A percentile compares a stretch with the other conserved stretches of the same genome.
phyloP scores from a whole-genome alignment of 2,329 filamentous ascomycete species.

The Albifimbria verrucaria region DNA sequence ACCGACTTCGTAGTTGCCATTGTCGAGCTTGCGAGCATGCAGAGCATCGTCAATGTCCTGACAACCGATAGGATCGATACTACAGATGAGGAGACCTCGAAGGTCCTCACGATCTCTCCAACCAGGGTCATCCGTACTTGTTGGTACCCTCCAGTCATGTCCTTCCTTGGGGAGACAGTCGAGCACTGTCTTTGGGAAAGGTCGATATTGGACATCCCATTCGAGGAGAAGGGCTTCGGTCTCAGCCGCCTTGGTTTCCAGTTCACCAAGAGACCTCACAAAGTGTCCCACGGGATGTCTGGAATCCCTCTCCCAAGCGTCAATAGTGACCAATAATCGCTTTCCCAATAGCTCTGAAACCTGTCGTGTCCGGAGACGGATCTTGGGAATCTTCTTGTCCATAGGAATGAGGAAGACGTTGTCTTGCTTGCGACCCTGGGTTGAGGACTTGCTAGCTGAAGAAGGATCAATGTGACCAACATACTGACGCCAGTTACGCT shows the following conservation, averaged over 20 bases:
- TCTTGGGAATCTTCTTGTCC: constrained; percentile 97
- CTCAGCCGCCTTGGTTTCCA: constrained; percentile 96
- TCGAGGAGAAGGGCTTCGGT: constrained; percentile 92
- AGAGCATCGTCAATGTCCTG: constrained; percentile 98
- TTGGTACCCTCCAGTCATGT: constrained; percentile 89
- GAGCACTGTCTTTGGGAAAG: constrained; percentile 91
- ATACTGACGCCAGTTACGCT: constrained; percentile 97
- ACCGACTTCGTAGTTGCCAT: constrained; percentile 93
- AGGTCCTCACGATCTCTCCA: constrained; percentile 86
- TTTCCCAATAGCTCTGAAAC: constrained; percentile 86
- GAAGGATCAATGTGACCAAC: constrained; percentile 92
- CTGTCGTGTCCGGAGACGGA: constrained; percentile 86
- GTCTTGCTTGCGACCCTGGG: constrained; percentile 80
- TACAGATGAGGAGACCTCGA: constrained; percentile 84
- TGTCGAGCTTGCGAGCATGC: constrained; percentile 78
- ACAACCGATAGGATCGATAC: constrained; percentile 93
- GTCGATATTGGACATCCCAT: constrained; percentile 95
- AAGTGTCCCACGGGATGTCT: constrained; percentile 92
- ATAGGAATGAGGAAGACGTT: constrained; percentile 94
- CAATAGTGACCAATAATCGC: constrained; percentile 87
- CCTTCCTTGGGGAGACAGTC: constrained; percentile 91
- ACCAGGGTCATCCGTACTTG: constrained; percentile 73
- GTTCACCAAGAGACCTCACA: constrained; percentile 84
- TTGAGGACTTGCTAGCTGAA: constrained; percentile 70
- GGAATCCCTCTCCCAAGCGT: constrained; percentile 92